Percentiles rank a stretch among this genome's conserved stretches.
phyloP scores from a whole-genome alignment of 768 basidiomycete genomes.

The Phaeolepiota aurea region DNA sequence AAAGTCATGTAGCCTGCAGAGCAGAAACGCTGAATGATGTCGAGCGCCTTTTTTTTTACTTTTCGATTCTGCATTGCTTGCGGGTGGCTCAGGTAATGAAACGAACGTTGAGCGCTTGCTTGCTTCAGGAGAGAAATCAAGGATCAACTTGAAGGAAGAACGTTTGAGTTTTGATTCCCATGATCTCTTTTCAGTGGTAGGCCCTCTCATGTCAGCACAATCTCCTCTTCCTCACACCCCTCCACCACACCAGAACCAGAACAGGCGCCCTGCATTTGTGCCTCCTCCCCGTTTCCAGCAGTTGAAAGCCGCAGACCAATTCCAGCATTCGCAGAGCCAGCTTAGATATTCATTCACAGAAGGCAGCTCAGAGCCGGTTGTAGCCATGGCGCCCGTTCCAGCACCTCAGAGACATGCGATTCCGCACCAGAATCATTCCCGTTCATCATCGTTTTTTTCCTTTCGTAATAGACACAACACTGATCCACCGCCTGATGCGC shows the following conservation, averaged over 20 bases:
- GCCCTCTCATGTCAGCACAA: not conserved
- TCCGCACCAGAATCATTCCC: constrained; percentile 29
- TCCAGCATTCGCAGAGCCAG: constrained; percentile 9
- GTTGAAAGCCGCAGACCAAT: constrained; percentile 6
- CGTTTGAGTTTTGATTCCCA: too few species aligned
- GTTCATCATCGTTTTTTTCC: constrained; percentile 61
- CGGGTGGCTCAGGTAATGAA: too few species aligned
- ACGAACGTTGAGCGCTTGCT: too few species aligned
- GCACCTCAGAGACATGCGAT: constrained; percentile 12
- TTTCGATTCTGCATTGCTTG: too few species aligned
- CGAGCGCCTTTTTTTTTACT: too few species aligned
- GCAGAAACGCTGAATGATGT: too few species aligned
- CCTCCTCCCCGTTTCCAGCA: constrained; percentile 23
- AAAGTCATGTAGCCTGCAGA: too few species aligned
- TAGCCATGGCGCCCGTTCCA: constrained; percentile 11
- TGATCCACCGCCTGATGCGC: constrained; percentile 16
- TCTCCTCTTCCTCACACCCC: constrained; percentile 17
- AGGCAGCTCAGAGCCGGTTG: not conserved
- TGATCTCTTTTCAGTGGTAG: not conserved
- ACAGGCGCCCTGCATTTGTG: constrained; percentile 16
- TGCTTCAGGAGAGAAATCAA: too few species aligned
- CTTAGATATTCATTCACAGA: constrained; percentile 12
- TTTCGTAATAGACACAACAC: constrained; percentile 35
- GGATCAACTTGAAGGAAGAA: too few species aligned
- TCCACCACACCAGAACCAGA: constrained; percentile 16